Conservation (phyloP, 306 rosid genomes). For the Sindora glabra region DNA sequence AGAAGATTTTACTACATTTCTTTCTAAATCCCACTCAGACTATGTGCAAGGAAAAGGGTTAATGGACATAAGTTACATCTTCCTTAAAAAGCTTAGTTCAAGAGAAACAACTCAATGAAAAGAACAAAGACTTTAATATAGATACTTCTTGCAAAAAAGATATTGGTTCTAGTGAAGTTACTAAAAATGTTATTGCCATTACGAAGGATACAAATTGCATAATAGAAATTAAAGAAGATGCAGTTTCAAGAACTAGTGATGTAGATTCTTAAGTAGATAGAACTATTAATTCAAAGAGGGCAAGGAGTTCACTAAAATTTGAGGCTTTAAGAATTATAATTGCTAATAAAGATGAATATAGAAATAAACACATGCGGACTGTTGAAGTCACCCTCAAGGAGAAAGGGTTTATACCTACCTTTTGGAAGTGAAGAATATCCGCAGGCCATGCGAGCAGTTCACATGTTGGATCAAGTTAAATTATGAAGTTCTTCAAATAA, state of each 20-base stretch:
- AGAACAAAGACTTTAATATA: slow-evolving; percentile 23
- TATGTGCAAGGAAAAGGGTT: slow-evolving; percentile 28
- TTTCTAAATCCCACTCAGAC: slow-evolving; percentile 54
- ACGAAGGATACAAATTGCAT: no score
- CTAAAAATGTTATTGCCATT: no score
- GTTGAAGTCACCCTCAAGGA: slow-evolving; percentile 71
- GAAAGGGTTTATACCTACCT: slow-evolving; percentile 52
- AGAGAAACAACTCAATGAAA: slow-evolving; percentile 30
- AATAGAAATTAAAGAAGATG: slow-evolving; percentile 44
- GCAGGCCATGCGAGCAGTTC: slow-evolving; percentile 43
- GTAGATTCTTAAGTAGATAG: slow-evolving; percentile 55
- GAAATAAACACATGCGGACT: slow-evolving; percentile 15
- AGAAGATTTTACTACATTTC: slow-evolving; percentile 88
- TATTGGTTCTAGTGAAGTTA: slow-evolving; percentile 25
- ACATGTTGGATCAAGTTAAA: slow-evolving; percentile 60
- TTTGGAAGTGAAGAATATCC: slow-evolving; percentile 66
- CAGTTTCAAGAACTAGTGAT: slow-evolving; percentile 37
- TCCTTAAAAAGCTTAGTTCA: slow-evolving; percentile 16
- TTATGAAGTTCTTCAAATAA: slow-evolving; percentile 4
- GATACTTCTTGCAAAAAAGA: slow-evolving; percentile 28
- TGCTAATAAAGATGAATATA: slow-evolving; percentile 52
- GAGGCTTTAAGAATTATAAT: slow-evolving; percentile 57
- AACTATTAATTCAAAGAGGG: slow-evolving; percentile 56
- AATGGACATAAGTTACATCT: slow-evolving; percentile 25
- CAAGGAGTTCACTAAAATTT: slow-evolving; percentile 49